These are phyloP conservation scores for Amanita molliuscula DNA, from an alignment of 768 basidiomycete genomes.

Conservation along the genomic window DNA sequence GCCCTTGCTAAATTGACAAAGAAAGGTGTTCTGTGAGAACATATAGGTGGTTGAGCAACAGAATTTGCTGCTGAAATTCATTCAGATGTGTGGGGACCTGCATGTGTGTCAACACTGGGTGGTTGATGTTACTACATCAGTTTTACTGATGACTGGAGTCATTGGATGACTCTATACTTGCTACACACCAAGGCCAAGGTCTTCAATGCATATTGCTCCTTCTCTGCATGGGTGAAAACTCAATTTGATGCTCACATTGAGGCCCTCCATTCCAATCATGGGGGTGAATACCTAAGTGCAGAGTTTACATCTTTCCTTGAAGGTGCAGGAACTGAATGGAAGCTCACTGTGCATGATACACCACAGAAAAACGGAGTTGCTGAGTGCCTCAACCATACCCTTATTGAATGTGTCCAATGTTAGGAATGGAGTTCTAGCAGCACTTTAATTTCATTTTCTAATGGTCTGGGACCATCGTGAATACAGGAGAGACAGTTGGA, in stretches of 20 bases:
- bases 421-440: too few relatives aligned
- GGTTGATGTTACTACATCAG: conserved; percentile 23
- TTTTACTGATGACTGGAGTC: conserved; percentile 24
- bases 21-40: conserved; percentile 20
- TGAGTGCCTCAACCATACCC: not conserved
- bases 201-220: not conserved
- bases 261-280: conserved; percentile 26
- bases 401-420: not conserved
- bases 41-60: conserved; percentile 15
- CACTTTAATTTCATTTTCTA: too few relatives aligned
- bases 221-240: not conserved
- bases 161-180: conserved; percentile 17
- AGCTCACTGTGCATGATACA: too few relatives aligned
- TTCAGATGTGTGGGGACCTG: conserved; percentile 36
- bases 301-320: not conserved
- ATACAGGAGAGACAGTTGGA: too few relatives aligned
- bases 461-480: too few relatives aligned
- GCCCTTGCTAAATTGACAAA: conserved; percentile 21
- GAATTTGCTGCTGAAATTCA: conserved; percentile 26
- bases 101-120: conserved; percentile 16
- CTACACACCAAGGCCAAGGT: conserved; percentile 21
- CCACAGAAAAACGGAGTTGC: too few relatives aligned
- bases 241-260: conserved; percentile 16
- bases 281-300: conserved; percentile 28
- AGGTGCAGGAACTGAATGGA: not conserved